Evolutionary conservation across 2,329 filamentous ascomycete genomes (phyloP), one percentile per base, ranked within the genome.

Genomic region (Septoria linicola): DNA sequence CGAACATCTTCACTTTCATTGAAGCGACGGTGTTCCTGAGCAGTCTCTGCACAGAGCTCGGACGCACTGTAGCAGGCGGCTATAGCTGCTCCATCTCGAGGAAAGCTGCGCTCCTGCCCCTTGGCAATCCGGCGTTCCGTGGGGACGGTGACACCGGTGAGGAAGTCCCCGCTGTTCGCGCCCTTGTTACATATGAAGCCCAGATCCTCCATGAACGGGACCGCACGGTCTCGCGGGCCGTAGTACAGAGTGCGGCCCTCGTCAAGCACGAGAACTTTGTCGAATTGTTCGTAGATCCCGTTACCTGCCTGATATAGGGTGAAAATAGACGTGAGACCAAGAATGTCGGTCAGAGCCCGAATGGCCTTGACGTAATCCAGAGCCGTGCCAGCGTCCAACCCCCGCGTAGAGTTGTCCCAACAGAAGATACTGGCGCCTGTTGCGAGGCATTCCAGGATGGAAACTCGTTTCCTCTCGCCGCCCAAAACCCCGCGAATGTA

Each of bases 171-270:
- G 0, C 80, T 84, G 0, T 84, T 88, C 63, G 88, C 84, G 2
- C 85, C 77, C 2, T 76, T 68, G 0, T 84, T 84, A 59, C 85
- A 88, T 25, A 78, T 66, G 76, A 81, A 91, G 31, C 87, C 87
- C 68, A 86, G 80, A 10, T 77, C 71, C 59, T 83, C 80, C 54
- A 91, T 89, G 67, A 82, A 90, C 0, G 66, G 66, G 60, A 78
- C 83, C 0, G 87, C 87, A 1, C 73, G 66, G 4, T 62, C 65
- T 0, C 81, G 79, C 0, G 80, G 78, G 0, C 88, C 88, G 57
- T 84, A 90, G 71, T 83, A 92, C 54, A 91, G 90, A 63, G 90
- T 80, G 0, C 84, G 78, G 1, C 88, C 88, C 64, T 90, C 84
- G 61, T 91, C 89, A 0, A 91, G 72, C 0, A 92, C 84, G 0